A percentile compares a stretch with the other conserved stretches of the same genome.
These are phyloP conservation scores for Ascochyta pisi DNA, from an alignment of 2,329 filamentous ascomycete species.

Conservation along the genomic window DNA sequence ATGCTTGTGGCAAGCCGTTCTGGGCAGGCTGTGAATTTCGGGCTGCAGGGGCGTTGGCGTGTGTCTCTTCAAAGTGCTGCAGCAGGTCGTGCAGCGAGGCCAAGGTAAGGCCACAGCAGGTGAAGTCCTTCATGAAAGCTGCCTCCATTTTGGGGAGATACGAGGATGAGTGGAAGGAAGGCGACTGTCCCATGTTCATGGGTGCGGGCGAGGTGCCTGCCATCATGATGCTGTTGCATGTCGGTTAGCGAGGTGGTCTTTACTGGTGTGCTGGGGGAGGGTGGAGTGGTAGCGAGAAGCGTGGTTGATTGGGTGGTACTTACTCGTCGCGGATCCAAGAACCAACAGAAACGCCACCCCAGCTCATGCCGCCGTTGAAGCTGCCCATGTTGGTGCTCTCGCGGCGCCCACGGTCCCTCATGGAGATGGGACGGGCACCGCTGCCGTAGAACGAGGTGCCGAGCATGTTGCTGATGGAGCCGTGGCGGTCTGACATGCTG, in stretches of 20 bases:
- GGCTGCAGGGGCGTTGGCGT: constrained; percentile 72
- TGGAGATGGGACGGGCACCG: constrained; percentile 67
- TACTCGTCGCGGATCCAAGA: constrained; percentile 99
- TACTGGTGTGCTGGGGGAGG: background rate
- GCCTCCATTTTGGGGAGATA: constrained; percentile 96
- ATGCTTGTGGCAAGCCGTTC: constrained; percentile 46
- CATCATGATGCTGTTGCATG: constrained; percentile 79
- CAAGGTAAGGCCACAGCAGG: constrained; percentile 88
- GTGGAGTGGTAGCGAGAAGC: background rate
- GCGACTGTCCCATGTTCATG: constrained; percentile 73
- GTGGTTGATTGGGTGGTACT: constrained; percentile 54
- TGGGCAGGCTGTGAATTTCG: constrained; percentile 59
- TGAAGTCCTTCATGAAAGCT: constrained; percentile 97
- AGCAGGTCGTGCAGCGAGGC: constrained; percentile 93
- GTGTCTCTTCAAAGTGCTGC: constrained; percentile 95
- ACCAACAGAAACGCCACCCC: constrained; percentile 93
- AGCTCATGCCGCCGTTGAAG: constrained; percentile 84
- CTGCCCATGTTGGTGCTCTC: constrained; percentile 68
- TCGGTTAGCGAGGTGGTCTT: constrained; percentile 29
- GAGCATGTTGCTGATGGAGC: constrained; percentile 59
- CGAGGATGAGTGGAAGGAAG: constrained; percentile 94
- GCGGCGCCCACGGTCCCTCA: constrained; percentile 62
- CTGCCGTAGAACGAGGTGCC: constrained; percentile 61
- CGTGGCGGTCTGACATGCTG: constrained; percentile 56
- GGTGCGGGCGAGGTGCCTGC: constrained; percentile 92